Evolutionary conservation across 352 stramenopile species (phyloP).

Genomic region (Phytophthora hibernalis): DNA sequence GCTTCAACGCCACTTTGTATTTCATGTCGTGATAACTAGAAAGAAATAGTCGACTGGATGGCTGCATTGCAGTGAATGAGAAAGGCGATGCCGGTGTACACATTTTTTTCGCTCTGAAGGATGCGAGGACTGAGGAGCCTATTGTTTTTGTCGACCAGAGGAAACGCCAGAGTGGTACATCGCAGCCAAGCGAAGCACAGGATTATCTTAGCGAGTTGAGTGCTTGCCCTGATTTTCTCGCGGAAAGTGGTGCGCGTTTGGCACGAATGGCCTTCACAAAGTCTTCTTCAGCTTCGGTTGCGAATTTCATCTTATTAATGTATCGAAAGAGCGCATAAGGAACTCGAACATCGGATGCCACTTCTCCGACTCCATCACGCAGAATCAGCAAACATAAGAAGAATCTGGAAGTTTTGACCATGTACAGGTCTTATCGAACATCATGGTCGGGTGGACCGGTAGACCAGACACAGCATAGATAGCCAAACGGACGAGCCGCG

Average conservation of each 20-base stretch:
- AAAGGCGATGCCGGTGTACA: slow-evolving; percentile 33
- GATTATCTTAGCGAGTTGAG: slow-evolving; percentile 23
- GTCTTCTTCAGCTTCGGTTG: neutral
- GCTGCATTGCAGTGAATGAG: slow-evolving; percentile 40
- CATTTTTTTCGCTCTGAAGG: slow-evolving; percentile 44
- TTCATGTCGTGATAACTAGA: neutral
- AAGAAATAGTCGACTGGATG: slow-evolving; percentile 20
- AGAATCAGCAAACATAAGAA: slow-evolving; percentile 39
- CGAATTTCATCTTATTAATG: neutral
- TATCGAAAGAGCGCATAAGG: slow-evolving; percentile 18
- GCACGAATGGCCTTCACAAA: slow-evolving; percentile 15
- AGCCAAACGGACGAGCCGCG: slow-evolving; percentile 14
- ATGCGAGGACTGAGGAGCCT: slow-evolving; percentile 18
- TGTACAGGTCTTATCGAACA: slow-evolving; percentile 22
- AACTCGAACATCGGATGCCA: slow-evolving; percentile 12
- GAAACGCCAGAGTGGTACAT: slow-evolving; percentile 17
- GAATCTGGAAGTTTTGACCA: slow-evolving; percentile 40
- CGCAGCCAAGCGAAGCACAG: slow-evolving; percentile 14
- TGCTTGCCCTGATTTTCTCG: slow-evolving; percentile 8
- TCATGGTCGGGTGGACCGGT: neutral
- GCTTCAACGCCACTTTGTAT: slow-evolving; percentile 5
- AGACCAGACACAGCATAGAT: slow-evolving; percentile 11
- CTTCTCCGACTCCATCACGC: too few relatives aligned
- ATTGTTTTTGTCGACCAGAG: slow-evolving; percentile 29
- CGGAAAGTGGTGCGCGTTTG: slow-evolving; percentile 4